A percentile compares a stretch with the other conserved stretches of the same genome.
Conservation (phyloP, 345 rosid genomes). For the Laguncularia racemosa region DNA sequence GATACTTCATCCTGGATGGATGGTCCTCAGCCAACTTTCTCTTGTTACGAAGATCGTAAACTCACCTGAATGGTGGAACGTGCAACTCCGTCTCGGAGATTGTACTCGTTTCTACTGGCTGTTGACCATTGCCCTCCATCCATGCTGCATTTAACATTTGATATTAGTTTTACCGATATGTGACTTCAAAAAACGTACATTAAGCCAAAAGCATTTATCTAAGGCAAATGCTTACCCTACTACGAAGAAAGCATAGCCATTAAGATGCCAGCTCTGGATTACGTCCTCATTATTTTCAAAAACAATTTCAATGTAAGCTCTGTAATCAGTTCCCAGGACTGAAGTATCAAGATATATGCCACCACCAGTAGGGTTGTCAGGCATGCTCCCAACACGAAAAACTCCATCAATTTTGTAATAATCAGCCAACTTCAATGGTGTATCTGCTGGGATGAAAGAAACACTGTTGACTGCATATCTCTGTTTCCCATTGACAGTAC, state of each 20-base stretch:
- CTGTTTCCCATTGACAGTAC: constrained; percentile 35
- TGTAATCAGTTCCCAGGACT: constrained; percentile 27
- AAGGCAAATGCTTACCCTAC: constrained; percentile 31
- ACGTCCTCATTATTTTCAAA: constrained; percentile 29
- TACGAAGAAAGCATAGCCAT: constrained; percentile 43
- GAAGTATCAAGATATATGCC: constrained; percentile 39
- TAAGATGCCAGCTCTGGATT: constrained; percentile 45
- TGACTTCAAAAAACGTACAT: neutral
- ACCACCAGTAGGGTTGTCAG: constrained; percentile 30
- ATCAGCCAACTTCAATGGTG: constrained; percentile 43
- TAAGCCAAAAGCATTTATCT: neutral
- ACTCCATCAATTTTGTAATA: constrained; percentile 39
- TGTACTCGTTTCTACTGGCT: constrained; percentile 15
- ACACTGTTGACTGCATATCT: constrained; percentile 44
- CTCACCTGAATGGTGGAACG: constrained; percentile 20
- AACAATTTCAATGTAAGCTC: constrained; percentile 37
- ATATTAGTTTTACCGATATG: neutral
- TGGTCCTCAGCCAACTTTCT: no score
- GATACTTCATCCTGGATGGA: neutral
- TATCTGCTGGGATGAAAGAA: constrained; percentile 31
- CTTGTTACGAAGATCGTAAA: neutral
- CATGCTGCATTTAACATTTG: constrained; percentile 10
- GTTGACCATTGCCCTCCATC: constrained; percentile 20
- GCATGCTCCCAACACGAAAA: constrained; percentile 29
- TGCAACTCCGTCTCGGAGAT: constrained; percentile 18